Percentiles rank a stretch among this genome's conserved stretches.
These are phyloP conservation scores for Eucalyptus polyanthemos DNA, from an alignment of 345 rosid genomes.

Conservation along the genomic window DNA sequence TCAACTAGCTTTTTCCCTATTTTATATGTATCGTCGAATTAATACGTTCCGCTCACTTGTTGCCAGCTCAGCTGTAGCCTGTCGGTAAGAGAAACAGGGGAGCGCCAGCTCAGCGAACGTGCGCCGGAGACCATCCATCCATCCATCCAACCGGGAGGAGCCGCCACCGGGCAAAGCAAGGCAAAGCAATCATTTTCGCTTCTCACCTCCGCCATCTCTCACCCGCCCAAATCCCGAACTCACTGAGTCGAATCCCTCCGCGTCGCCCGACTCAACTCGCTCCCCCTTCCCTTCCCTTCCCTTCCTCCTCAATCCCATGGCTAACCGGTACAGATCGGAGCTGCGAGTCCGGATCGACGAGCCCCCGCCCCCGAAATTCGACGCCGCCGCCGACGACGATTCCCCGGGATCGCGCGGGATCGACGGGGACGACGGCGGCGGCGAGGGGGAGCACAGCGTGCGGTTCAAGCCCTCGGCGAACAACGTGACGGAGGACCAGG, in stretches of 20 bases:
- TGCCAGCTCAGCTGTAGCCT: background rate
- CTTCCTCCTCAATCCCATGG: background rate
- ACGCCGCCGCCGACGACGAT: slow-evolving; percentile 8
- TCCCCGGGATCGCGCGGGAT: background rate
- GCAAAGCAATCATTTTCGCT: background rate
- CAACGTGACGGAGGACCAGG: slow-evolving; percentile 58
- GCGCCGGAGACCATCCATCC: background rate
- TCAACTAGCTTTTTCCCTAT: too few species aligned
- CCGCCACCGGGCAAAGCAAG: background rate
- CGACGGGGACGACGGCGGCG: background rate
- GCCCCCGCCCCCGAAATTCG: slow-evolving; percentile 19
- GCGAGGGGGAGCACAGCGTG: slow-evolving; percentile 11
- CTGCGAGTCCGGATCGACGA: slow-evolving; percentile 46
- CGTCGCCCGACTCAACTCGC: background rate
- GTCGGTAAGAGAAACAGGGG: background rate
- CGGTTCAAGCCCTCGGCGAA: slow-evolving; percentile 17
- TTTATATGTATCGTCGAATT: background rate
- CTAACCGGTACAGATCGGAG: background rate
- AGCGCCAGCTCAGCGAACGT: background rate
- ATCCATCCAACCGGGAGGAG: background rate
- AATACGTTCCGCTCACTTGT: background rate
- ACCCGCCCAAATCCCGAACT: background rate
- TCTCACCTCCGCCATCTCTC: background rate
- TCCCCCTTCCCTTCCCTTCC: background rate
- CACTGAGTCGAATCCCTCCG: background rate